These are phyloP conservation scores for Sistotremastrum niveocremeum DNA, from an alignment of 768 basidiomycete genomes.

Conservation along the genomic window DNA sequence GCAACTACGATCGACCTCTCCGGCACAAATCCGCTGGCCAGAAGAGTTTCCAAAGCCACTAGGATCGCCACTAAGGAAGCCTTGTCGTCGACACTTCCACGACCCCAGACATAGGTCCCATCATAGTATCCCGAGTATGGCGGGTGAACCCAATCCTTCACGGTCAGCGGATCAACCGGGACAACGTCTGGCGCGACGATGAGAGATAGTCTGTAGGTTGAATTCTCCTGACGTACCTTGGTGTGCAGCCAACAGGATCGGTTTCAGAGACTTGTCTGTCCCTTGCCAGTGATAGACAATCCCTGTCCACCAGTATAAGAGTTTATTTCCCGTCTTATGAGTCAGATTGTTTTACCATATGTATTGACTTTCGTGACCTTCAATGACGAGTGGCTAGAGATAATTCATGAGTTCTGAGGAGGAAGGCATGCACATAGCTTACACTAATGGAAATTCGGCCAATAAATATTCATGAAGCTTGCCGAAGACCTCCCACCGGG, in stretches of 20 bases:
- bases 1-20: conserved; percentile 39
- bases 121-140: conserved; percentile 15
- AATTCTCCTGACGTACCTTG: conserved; percentile 5
- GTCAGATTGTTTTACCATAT: conserved; percentile 15
- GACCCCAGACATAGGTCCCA: conserved; percentile 60
- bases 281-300: conserved; percentile 23
- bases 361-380: conserved; percentile 24
- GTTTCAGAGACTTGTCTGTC: conserved; percentile 18
- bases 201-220: not conserved
- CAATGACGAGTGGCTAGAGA: conserved; percentile 15
- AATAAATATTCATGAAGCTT: conserved; percentile 23
- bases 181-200: conserved; percentile 13
- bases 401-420: not conserved
- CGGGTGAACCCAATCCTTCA: conserved; percentile 21
- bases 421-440: conserved; percentile 5
- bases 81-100: conserved; percentile 68
- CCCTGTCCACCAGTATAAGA: too few species aligned
- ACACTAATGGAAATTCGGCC: conserved; percentile 26
- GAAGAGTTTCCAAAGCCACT: conserved; percentile 46
- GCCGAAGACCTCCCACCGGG: conserved; percentile 22
- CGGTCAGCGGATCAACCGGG: conserved; percentile 25
- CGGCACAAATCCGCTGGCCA: conserved; percentile 52
- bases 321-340: too few species aligned
- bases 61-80: conserved; percentile 54
- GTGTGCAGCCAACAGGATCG: conserved; percentile 16